Evolutionary conservation across 2,329 filamentous ascomycete species (phyloP).

Genomic region (Fusarium avenaceum): DNA sequence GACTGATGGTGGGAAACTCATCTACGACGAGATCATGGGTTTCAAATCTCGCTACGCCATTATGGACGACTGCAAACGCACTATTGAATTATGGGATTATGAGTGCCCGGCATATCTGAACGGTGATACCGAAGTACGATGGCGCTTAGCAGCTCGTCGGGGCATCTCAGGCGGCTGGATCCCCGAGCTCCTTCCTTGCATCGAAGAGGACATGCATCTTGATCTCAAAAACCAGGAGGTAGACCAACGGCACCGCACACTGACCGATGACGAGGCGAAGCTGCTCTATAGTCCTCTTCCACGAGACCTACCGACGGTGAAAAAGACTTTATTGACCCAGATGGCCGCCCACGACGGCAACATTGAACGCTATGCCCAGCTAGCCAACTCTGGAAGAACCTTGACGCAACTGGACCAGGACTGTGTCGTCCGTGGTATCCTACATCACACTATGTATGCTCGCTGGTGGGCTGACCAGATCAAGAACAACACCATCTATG

Average conservation of each 20-base stretch:
- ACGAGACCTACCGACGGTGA: constrained; percentile 13
- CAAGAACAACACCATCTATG: constrained; percentile 4
- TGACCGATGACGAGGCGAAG: background rate
- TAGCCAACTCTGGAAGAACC: background rate
- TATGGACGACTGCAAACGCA: constrained; percentile 12
- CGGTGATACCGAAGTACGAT: constrained; percentile 20
- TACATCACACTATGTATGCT: constrained; percentile 15
- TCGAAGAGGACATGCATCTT: constrained; percentile 23
- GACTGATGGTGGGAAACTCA: constrained; percentile 1
- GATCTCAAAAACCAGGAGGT: background rate
- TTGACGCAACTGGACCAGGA: background rate
- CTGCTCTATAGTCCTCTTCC: constrained; percentile 7
- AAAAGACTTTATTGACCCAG: constrained; percentile 8
- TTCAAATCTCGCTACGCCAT: constrained; percentile 6
- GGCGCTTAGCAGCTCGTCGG: background rate
- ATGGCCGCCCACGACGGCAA: constrained; percentile 26
- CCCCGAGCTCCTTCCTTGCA: constrained; percentile 1
- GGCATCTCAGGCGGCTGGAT: background rate
- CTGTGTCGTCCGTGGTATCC: constrained; percentile 5
- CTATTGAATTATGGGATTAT: background rate
- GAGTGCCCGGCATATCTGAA: constrained; percentile 7
- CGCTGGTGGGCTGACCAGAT: constrained; percentile 24
- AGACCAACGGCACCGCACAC: background rate
- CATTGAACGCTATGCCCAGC: constrained; percentile 7
- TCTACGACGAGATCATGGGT: constrained; percentile 21